phyloP scores from a whole-genome alignment of 768 basidiomycete genomes.

The Lenzites betulinus region DNA sequence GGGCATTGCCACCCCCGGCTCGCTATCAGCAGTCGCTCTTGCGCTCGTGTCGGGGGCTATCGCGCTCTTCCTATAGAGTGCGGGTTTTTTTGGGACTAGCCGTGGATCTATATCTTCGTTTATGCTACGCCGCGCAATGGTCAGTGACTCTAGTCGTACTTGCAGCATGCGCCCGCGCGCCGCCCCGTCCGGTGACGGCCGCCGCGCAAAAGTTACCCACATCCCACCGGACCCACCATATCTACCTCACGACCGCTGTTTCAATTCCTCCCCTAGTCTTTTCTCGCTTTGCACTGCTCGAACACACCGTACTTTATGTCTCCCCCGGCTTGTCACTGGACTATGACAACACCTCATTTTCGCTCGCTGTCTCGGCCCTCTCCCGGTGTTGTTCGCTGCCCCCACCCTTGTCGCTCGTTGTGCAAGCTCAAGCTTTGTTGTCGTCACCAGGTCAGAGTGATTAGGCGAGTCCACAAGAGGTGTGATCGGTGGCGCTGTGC shows the following conservation, averaged over 20 bases:
- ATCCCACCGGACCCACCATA: neutral
- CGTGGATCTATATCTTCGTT: neutral
- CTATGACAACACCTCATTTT: constrained; percentile 9
- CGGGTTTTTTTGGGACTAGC: neutral
- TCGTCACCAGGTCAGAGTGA: neutral
- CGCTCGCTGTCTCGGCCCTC: neutral
- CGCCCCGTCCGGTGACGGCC: too few relatives aligned
- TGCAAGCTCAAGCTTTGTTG: constrained; percentile 1
- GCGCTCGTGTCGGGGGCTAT: constrained; percentile 9
- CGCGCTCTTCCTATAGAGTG: constrained; percentile 12
- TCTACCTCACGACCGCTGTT: neutral
- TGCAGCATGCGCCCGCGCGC: neutral
- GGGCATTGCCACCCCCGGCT: constrained; percentile 10
- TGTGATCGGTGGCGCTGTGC: too few relatives aligned
- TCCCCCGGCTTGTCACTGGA: constrained; percentile 15
- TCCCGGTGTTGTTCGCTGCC: constrained; percentile 2
- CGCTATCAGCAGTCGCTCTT: constrained; percentile 9
- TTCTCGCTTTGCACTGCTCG: constrained; percentile 9
- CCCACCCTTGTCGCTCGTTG: constrained; percentile 8
- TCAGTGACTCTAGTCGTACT: neutral
- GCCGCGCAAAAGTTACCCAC: neutral
- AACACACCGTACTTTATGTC: constrained; percentile 5
- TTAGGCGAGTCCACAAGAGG: too few relatives aligned
- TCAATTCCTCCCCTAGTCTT: neutral
- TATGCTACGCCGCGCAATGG: neutral